These are phyloP conservation scores for Phaeosphaeriaceae sp. DNA, from an alignment of 2,329 filamentous ascomycete genomes.

Conservation along the genomic window DNA sequence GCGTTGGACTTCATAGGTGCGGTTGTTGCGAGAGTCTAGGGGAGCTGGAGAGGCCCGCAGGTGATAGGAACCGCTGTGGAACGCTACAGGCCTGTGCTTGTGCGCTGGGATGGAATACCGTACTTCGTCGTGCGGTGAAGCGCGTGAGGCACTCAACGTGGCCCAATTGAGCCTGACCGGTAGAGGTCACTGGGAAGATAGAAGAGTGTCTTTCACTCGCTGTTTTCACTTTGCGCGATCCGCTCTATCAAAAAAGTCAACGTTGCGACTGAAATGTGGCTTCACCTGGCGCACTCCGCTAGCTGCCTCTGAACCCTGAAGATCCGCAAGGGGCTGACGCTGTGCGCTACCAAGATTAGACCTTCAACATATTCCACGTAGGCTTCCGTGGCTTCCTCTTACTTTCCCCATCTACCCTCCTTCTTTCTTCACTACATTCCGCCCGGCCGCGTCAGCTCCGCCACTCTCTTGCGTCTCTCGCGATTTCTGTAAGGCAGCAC, in stretches of 20 bases:
- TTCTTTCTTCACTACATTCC: slow-evolving; percentile 12
- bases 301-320: slow-evolving; percentile 13
- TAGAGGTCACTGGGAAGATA: slow-evolving; percentile 10
- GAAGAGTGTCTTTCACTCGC: slow-evolving; percentile 11
- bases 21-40: slow-evolving; percentile 19
- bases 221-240: slow-evolving; percentile 1
- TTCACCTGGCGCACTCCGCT: slow-evolving; percentile 14
- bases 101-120: slow-evolving; percentile 22
- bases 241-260: not conserved
- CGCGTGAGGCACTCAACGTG: slow-evolving; percentile 31
- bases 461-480: slow-evolving; percentile 16
- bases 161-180: slow-evolving; percentile 23
- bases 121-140: slow-evolving; percentile 24
- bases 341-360: not conserved
- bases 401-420: slow-evolving; percentile 6
- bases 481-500: slow-evolving; percentile 37
- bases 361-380: slow-evolving; percentile 3
- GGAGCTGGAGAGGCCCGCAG: slow-evolving; percentile 26
- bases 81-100: slow-evolving; percentile 38
- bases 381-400: slow-evolving; percentile 13
- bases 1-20: slow-evolving; percentile 72
- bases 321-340: slow-evolving; percentile 21
- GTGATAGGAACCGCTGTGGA: slow-evolving; percentile 18
- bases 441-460: slow-evolving; percentile 34
- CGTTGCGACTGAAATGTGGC: slow-evolving; percentile 3